Evolutionary conservation across 305 asterid genomes (phyloP).

Genomic region (Fraxinus dipetala): DNA sequence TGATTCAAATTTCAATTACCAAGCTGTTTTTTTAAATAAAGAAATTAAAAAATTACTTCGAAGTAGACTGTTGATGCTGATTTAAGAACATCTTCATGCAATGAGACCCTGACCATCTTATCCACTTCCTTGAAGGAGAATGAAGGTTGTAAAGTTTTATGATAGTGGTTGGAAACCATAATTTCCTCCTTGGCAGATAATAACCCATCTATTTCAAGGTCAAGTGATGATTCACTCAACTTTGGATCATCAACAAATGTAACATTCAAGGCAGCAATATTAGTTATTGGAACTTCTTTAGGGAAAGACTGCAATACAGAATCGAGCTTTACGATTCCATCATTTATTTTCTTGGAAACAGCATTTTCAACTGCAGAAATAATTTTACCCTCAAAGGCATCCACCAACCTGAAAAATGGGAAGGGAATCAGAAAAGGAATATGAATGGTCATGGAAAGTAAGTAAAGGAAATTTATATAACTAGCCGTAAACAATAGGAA

Average conservation of each 20-base stretch:
- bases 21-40: neutral
- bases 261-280: conserved; percentile 54
- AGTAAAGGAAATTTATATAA: neutral
- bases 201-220: conserved; percentile 66
- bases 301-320: conserved; percentile 67
- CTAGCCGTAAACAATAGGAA: neutral
- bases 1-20: neutral
- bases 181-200: conserved; percentile 43
- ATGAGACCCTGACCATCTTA: conserved; percentile 66
- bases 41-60: conserved; percentile 45
- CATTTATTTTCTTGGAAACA: conserved; percentile 53
- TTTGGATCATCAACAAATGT: conserved; percentile 68
- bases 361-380: conserved; percentile 70
- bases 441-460: neutral
- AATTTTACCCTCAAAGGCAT: conserved; percentile 65
- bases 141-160: conserved; percentile 32
- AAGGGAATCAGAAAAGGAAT: conserved; percentile 3
- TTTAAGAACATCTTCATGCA: conserved; percentile 68
- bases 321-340: conserved; percentile 54
- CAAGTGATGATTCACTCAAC: conserved; percentile 55
- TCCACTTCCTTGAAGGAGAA: conserved; percentile 43
- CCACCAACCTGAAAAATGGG: conserved; percentile 54
- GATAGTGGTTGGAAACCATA: conserved; percentile 28
- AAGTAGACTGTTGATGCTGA: conserved; percentile 74
- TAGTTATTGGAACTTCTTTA: conserved; percentile 59